Evolutionary conservation across 768 basidiomycete species (phyloP), one percentile per base, ranked within the genome.

Genomic region (Lactarius evosmus): DNA sequence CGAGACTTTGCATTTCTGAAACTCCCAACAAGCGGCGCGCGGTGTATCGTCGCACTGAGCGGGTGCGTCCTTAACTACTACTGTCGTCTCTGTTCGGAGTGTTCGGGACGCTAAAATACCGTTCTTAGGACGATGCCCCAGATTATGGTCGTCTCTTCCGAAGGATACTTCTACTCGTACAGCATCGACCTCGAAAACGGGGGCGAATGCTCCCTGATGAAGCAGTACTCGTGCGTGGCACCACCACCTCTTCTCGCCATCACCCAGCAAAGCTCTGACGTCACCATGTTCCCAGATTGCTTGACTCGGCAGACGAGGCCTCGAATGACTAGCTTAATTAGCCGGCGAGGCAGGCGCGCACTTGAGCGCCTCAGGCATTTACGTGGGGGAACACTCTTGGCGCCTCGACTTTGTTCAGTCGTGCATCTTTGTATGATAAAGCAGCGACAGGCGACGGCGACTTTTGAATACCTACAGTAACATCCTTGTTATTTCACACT

Each of bases 141-240:
- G 65, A 89, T 98, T 12, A 96, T 97, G 93, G 95, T 99, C 27
- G 85, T 98, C 61, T 95, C 94, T 0, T 91, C 92, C 0, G 95
- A 98, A 62, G 96, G 96, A 1, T 91, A 93, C 69, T 96, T 97
- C 74, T 98, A 99, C 72, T 86, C 89, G 17, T 98, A 98, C 75
- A 91, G 83, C 69, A 96, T 99, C 71, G 96, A 99, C 76, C 76
- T 98, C 65, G 96, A 99, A 75, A 88, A 89, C 57, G 96, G 96
- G 3, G 96, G 96, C 3, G 96, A 99, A 75, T 98, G 96, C 70
- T 83, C 89, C 22, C 74, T 99, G 71, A 89, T 95, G 83, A 96
- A 96, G 78, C 94, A 96, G 74, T 98, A 95, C 72, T 90, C 85
- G 85, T 85, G 34, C 36, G 79, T 70, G 32, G 50, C 19, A 27